phyloP scores from a whole-genome alignment of 805 yeast species.

The Huiozyma naganishii region DNA sequence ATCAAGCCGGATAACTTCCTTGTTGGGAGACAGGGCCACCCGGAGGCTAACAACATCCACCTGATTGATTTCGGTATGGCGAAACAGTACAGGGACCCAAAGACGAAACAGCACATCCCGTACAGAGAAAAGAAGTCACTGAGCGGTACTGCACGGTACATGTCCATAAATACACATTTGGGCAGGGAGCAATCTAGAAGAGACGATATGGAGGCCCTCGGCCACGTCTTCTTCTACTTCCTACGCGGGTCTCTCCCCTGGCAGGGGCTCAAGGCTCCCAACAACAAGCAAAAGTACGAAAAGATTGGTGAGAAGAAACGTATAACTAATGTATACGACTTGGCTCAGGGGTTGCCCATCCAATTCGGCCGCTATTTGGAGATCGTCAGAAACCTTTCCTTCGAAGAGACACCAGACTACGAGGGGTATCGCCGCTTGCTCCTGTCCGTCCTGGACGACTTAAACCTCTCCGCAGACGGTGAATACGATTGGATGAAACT shows the following conservation, averaged over 20 bases:
- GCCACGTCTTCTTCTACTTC: constrained; percentile 93
- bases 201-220: constrained; percentile 92
- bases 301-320: constrained; percentile 95
- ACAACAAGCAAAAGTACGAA: constrained; percentile 94
- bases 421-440: constrained; percentile 71
- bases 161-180: constrained; percentile 94
- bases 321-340: constrained; percentile 73
- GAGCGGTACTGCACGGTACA: constrained; percentile 97
- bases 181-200: constrained; percentile 96
- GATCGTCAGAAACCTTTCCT: constrained; percentile 76
- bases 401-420: constrained; percentile 92
- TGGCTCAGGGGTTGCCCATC: constrained; percentile 81
- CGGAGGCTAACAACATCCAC: constrained; percentile 76
- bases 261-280: constrained; percentile 98
- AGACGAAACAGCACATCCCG: constrained; percentile 90
- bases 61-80: constrained; percentile 99
- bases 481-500: constrained; percentile 97
- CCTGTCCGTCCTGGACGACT: constrained; percentile 64
- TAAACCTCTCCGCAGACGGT: constrained; percentile 67
- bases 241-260: constrained; percentile 91
- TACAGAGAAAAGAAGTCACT: constrained; percentile 91
- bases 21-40: constrained; percentile 79
- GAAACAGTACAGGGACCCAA: constrained; percentile 93
- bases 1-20: constrained; percentile 96
- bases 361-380: constrained; percentile 90